Evolutionary conservation across 2,329 filamentous ascomycete species (phyloP), one percentile per base, ranked within the genome.

Genomic region (Ophiostoma himal-ulmi): DNA sequence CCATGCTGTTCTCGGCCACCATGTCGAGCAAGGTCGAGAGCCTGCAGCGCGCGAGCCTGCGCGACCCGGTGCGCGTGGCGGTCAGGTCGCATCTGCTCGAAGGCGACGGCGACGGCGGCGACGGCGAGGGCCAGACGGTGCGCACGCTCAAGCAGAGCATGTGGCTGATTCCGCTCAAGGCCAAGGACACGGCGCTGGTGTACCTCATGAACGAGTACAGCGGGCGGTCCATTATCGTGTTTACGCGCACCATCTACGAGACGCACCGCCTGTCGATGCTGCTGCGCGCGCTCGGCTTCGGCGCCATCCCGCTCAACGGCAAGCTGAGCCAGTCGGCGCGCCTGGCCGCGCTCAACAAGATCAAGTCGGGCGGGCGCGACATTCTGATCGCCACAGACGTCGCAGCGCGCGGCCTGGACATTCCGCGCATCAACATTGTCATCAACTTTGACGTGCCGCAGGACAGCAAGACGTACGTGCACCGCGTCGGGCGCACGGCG

Each of bases 361-460:
- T 99, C 84, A 89, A 91, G 70, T 84, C 90, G 3, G 88, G 89
- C 8, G 87, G 86, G n/a, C 85, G 93, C 60, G 88, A 96, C 74
- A 94, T 99, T 54, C 86, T 99, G 4, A 91, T 97, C 3, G 93
- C 93, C 13, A 97, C 94, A 0, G 94, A 97, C 78, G 92, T 97
- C n/a, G 94, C 94, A 1, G 92, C 94, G 0, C 89, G 94, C 78
- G 94, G 94, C 84, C 84, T 97, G 7, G 94, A 97, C 82, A 96
- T 97, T 66, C 93, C 93, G 14, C 90, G 88, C n/a, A 93, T 97
- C 14, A 93, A 96, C 69, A 74, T 94, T 0, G 92, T 97, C 2
- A 79, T 97, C 74, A 97, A 97, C 80, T 91, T 89, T 74, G 93
- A 97, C 76, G 81, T 97, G 2, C 92, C 93, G 0, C 86, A 88